Percentiles rank a stretch among this genome's conserved stretches.
Conservation (phyloP, 2,329 filamentous ascomycete genomes). For the Ascochyta lentis region DNA sequence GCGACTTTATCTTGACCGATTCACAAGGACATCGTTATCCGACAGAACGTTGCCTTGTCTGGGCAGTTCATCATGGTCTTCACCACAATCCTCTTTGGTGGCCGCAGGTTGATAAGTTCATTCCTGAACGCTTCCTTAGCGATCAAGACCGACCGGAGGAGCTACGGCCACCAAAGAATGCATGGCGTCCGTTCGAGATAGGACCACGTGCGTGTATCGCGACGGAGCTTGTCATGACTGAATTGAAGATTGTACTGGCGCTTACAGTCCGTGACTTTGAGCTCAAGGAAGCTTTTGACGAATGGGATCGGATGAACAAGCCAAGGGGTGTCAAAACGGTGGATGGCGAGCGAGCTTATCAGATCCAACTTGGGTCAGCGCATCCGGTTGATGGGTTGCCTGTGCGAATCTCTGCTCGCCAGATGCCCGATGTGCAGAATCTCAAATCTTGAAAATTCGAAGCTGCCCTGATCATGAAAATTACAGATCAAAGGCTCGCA, state of each 20-base stretch:
- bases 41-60: slow-evolving; percentile 23
- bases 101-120: slow-evolving; percentile 23
- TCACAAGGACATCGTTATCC: slow-evolving; percentile 29
- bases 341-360: slow-evolving; percentile 24
- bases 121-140: slow-evolving; percentile 36
- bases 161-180: slow-evolving; percentile 9
- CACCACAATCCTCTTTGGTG: slow-evolving; percentile 21
- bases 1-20: slow-evolving; percentile 21
- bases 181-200: slow-evolving; percentile 48
- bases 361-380: slow-evolving; percentile 22
- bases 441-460: too few relatives aligned
- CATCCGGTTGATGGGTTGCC: slow-evolving; percentile 36
- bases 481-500: too few relatives aligned
- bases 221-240: slow-evolving; percentile 24
- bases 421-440: not conserved
- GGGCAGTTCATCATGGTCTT: slow-evolving; percentile 23
- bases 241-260: slow-evolving; percentile 27
- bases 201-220: slow-evolving; percentile 39
- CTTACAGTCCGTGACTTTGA: slow-evolving; percentile 29
- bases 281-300: slow-evolving; percentile 24
- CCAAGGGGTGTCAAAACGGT: slow-evolving; percentile 23
- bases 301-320: slow-evolving; percentile 6
- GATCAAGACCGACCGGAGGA: not conserved
- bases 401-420: not conserved
- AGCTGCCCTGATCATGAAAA: too few relatives aligned